A percentile compares a stretch with the other conserved stretches of the same genome.
Evolutionary conservation across 306 rosid genomes (phyloP).

Genomic region (Cajanus cajan): DNA sequence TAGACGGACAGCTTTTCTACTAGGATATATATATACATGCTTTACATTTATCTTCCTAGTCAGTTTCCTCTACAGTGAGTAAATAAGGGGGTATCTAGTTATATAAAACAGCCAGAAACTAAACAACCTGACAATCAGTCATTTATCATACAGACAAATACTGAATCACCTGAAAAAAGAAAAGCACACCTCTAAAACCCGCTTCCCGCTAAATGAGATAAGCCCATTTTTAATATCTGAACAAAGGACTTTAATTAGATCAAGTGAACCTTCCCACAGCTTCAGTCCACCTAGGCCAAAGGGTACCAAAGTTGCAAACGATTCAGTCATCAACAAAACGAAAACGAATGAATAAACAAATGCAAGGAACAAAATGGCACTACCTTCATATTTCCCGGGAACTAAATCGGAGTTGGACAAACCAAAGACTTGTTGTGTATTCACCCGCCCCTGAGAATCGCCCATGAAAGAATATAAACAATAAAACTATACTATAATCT

Average conservation of each 20-base stretch:
- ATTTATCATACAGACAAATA: background rate
- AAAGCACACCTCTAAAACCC: conserved; percentile 82
- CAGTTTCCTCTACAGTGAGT: background rate
- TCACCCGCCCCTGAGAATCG: conserved; percentile 68
- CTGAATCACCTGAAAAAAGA: conserved; percentile 37
- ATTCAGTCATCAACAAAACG: background rate
- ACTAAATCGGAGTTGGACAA: conserved; percentile 89
- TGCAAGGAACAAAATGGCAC: conserved; percentile 20
- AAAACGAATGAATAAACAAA: conserved; percentile 8
- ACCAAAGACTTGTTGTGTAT: conserved; percentile 76
- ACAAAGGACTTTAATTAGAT: conserved; percentile 70
- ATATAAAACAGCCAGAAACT: no score
- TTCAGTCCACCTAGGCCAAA: conserved; percentile 68
- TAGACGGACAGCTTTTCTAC: background rate
- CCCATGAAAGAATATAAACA: background rate
- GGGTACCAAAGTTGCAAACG: conserved; percentile 10
- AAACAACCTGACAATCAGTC: background rate
- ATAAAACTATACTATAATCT: background rate
- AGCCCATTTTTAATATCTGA: conserved; percentile 51
- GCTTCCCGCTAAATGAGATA: conserved; percentile 57
- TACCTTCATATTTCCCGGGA: conserved; percentile 92
- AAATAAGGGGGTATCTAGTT: background rate
- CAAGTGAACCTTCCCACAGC: conserved; percentile 92
- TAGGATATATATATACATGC: background rate
- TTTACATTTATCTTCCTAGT: background rate